Evolutionary conservation across 495 filamentous ascomycete genomes (phyloP), one percentile per base, ranked within the genome.

Genomic region (Neurospora sp.): DNA sequence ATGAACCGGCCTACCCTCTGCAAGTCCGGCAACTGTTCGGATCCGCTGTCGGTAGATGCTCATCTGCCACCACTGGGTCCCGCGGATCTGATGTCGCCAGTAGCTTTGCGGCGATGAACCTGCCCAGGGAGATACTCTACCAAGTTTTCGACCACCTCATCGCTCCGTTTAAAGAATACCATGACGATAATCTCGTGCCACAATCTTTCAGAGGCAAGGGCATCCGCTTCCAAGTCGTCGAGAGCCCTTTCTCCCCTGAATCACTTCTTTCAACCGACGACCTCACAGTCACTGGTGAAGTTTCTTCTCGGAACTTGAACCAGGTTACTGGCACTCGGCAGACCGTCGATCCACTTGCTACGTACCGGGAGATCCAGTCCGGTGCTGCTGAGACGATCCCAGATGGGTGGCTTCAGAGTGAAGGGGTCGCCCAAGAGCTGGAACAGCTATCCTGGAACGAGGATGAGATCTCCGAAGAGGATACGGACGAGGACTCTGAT

Each of bases 91-190:
- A 11, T 2, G n/a, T 49, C 9, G 2, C 3, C n/a, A 20, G 11
- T 3, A 49, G 1, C 3, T 11, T 2, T 49, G 3, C n/a, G 0
- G 1, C 9, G 3, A 49, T 54, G 20, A 5, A 23, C 8, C n/a
- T 54, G 0, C 46, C 46, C 20, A 3, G n/a, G 10, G 46, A 54
- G 0, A 0, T 54, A 0, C 46, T 54, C 0, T 54, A 23, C n/a
- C 46, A 5, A 2, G 46, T 3, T 5, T 54, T 54, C 1, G 46
- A 23, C 3, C 9, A 23, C 0, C 12, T 54, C 0, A 54, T 54
- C n/a, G 9, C 46, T 0, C 46, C 46, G 0, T 12, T 54, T 0
- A 54, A 0, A 54, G 9, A 54, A 1, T 1, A 12, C 0, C 0
- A 2, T 12, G n/a, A 2, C 9, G 46, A 54, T 23, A 12, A 12